A percentile compares a stretch with the other conserved stretches of the same genome.
phyloP scores from a whole-genome alignment of 2,329 filamentous ascomycete genomes.

The Thelonectria discophora region DNA sequence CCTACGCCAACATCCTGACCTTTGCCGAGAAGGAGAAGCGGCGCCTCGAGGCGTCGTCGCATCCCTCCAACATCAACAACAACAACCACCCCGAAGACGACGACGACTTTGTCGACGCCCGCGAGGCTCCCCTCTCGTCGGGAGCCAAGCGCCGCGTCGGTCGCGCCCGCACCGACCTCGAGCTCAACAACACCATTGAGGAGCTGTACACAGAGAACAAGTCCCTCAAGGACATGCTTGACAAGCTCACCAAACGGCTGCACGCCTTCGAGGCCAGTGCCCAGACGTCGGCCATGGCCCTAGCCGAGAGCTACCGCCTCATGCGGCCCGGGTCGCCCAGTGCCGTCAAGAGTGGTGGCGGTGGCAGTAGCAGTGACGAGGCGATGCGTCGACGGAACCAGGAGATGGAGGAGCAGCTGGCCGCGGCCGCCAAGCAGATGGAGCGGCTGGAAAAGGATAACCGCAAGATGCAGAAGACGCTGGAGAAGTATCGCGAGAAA shows the following conservation, averaged over 20 bases:
- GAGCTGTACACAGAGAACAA: slow-evolving; percentile 90
- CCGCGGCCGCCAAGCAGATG: slow-evolving; percentile 65
- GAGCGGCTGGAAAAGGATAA: slow-evolving; percentile 72
- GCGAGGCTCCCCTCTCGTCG: slow-evolving; percentile 67
- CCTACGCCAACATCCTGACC: slow-evolving; percentile 88
- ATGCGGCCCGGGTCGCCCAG: slow-evolving; percentile 66
- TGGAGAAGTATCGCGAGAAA: slow-evolving; percentile 67
- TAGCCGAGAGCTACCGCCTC: slow-evolving; percentile 82
- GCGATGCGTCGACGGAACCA: slow-evolving; percentile 59
- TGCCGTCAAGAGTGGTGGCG: slow-evolving; percentile 38
- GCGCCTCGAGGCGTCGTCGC: slow-evolving; percentile 62
- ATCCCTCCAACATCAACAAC: slow-evolving; percentile 59
- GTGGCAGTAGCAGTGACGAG: slow-evolving; percentile 44
- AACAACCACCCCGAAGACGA: slow-evolving; percentile 68
- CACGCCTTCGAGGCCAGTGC: slow-evolving; percentile 93
- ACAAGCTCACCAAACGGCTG: slow-evolving; percentile 86
- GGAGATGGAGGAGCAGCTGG: slow-evolving; percentile 75
- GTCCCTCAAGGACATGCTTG: slow-evolving; percentile 83
- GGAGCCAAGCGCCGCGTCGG: slow-evolving; percentile 52
- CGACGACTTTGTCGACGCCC: slow-evolving; percentile 90
- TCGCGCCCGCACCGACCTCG: slow-evolving; percentile 53
- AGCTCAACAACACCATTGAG: slow-evolving; percentile 76
- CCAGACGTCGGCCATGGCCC: slow-evolving; percentile 84
- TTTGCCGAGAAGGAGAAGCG: slow-evolving; percentile 74
- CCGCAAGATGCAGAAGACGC: slow-evolving; percentile 62